Evolutionary conservation across 2,329 filamentous ascomycete species (phyloP), one percentile per base, ranked within the genome.

Genomic region (Aspergillus fijiensis): DNA sequence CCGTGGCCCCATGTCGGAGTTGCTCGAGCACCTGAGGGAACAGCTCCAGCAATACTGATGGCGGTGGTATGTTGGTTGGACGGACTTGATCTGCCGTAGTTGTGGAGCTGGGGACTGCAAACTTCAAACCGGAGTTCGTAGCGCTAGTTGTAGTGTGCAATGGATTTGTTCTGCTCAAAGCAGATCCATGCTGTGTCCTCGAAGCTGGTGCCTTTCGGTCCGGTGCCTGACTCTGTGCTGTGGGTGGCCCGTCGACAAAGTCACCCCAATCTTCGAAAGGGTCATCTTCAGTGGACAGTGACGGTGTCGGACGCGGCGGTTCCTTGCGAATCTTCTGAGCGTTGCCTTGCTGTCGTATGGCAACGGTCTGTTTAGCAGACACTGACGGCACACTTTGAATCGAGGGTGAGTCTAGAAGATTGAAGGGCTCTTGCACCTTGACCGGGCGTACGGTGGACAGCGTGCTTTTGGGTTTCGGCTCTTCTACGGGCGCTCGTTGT

Each of bases 31-130:
- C 78, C 7, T 85, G 80, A 0, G 91, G 87, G 65, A 96, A 92
- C 7, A 92, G 76, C 9, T 90, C 87, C 23, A 98, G 82, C 14
- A 98, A 81, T 21, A 96, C 83, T 0, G 91, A 91, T 1, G 94
- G 94, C 4, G 94, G 94, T 10, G 94, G 94, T 7, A 97, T 87
- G 70, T 96, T 97, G 19, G 87, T 91, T 5, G 92, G 92, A 5
- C 91, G 89, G 52, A 77, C 68, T 56, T 70, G 63, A 47, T 62
- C 42, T 25, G 64, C 27, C n/a, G 42, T 25, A 33, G 29, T 25
- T 31, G 51, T 45, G 5, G 29, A 19, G 29, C 35, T 56, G 35
- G 55, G 5, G 21, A 35, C 33, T 55, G 39, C 16, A 25, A 49
- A 50, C 10, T 3, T 12, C 9, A 29, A 16, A 29, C 27, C 21